phyloP scores from a whole-genome alignment of 73 alveolate species.

The Paramecium tetraurelia region DNA sequence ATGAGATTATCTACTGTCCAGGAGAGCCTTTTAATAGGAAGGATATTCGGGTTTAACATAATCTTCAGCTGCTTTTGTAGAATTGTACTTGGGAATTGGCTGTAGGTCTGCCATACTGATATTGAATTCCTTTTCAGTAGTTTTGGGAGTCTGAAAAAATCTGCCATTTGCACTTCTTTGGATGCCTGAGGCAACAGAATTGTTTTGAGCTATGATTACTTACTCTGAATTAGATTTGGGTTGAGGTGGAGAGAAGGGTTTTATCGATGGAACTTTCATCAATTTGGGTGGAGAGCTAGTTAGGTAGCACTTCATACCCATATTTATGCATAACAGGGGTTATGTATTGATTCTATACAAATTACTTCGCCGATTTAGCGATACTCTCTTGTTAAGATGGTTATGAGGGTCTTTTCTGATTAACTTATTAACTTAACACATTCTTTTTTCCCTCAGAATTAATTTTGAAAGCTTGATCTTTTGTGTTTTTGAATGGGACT shows the following conservation, averaged over 20 bases:
- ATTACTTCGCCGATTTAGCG: neutral
- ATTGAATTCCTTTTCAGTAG: neutral
- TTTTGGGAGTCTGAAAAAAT: neutral
- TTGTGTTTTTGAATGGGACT: neutral
- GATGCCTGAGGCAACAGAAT: neutral
- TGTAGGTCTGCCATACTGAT: neutral
- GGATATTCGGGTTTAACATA: neutral
- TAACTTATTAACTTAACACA: neutral
- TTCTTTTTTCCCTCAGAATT: neutral
- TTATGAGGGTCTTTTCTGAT: neutral
- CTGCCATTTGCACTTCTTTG: neutral
- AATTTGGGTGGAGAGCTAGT: slow-evolving; percentile 6
- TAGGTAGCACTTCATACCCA: neutral
- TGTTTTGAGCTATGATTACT: neutral
- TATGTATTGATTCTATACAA: neutral
- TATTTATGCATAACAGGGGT: neutral
- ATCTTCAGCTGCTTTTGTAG: neutral
- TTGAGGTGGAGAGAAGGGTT: slow-evolving; percentile 1
- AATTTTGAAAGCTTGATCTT: neutral
- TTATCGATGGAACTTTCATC: neutral
- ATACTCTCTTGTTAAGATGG: neutral
- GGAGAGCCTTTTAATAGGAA: neutral
- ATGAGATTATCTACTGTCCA: neutral
- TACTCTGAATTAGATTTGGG: neutral
- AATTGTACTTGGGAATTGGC: neutral